Base-by-base conservation (phyloP, 768 basidiomycete species). In the Termitomyces sp. region DNA sequence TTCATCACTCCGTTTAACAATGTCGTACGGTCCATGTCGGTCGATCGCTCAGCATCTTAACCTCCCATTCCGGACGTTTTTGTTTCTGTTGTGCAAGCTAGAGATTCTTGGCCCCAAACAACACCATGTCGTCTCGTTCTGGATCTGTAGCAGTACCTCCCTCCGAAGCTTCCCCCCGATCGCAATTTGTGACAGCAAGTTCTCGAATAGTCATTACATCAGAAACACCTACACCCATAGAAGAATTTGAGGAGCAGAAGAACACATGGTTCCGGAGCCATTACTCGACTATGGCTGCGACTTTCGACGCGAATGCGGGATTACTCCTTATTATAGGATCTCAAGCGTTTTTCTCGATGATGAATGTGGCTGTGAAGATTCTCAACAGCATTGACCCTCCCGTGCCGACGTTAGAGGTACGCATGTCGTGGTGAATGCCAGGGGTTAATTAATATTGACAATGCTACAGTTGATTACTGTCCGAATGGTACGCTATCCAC, bases 351-450 rank as follows among this genome's bases (percentile, higher is more conserved):
- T 79, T 86, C 40, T 76, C 84, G 7, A 66, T 79, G 30, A 85
- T 87, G 77, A 84, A 83, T 52, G 72, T 85, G 3, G 71, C 79
- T 6, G 87, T 90, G 45, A 89, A 90, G 70, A 75, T 74, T 59
- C 69, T 90, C 58, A 80, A 84, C 58, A 71, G 68, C 20, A 70
- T 86, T 5, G 81, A 85, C 59, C 73, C 79, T 12, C 86, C 85
- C 1, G 80, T 86, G 13, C 78, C 82, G 4, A 75, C 81, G 4
- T 68, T 85, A 13, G 76, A 87, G 77, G 84, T 84, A 9, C 38
- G 43, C 62, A 36, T 14, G 28, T 22, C 58, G 45, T 4, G 18
- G 24, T 18, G 24, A 42, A 26, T 49, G 16, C 47, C 36, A 50
- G 9, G 9, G 18, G 51, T 28, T 28, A 18, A 22, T n/a, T 10